phyloP scores from a whole-genome alignment of 2,329 filamentous ascomycete genomes.

The Pseudopyricularia cyperi region DNA sequence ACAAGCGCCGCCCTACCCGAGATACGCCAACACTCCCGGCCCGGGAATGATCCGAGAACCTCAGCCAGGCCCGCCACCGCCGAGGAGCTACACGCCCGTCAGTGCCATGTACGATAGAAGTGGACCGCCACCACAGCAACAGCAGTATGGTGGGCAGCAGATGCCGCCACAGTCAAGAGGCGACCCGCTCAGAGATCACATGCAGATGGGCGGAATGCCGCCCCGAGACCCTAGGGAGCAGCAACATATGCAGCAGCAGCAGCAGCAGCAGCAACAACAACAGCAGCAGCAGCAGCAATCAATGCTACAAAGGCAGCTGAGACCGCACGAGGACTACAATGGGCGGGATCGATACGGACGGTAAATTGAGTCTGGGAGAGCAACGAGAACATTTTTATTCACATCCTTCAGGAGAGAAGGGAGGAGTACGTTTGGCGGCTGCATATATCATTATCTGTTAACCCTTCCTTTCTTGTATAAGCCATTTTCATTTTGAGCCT shows the following conservation, averaged over 20 bases:
- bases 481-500: not conserved
- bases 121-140: constrained; percentile 6
- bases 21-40: constrained; percentile 11
- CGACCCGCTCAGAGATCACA: not conserved
- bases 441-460: not conserved
- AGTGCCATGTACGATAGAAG: constrained; percentile 13
- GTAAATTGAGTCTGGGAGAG: not conserved
- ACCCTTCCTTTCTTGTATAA: not conserved
- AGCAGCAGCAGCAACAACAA: constrained; percentile 4
- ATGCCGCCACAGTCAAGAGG: constrained; percentile 3
- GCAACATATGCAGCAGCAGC: constrained; percentile 2
- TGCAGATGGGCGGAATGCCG: not conserved
- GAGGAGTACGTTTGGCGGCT: not conserved
- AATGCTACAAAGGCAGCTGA: constrained; percentile 7
- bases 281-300: constrained; percentile 5
- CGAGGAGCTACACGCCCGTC: constrained; percentile 15
- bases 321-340: constrained; percentile 12
- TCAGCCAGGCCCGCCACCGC: constrained; percentile 4
- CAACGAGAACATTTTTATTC: not conserved
- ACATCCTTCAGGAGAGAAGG: not conserved
- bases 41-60: constrained; percentile 5
- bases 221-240: not conserved
- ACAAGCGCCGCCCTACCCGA: constrained; percentile 7
- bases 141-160: constrained; percentile 4
- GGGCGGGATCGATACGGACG: constrained; percentile 6